Conservation (phyloP, 164 flowering plant species). For the Berberis vulgaris region DNA sequence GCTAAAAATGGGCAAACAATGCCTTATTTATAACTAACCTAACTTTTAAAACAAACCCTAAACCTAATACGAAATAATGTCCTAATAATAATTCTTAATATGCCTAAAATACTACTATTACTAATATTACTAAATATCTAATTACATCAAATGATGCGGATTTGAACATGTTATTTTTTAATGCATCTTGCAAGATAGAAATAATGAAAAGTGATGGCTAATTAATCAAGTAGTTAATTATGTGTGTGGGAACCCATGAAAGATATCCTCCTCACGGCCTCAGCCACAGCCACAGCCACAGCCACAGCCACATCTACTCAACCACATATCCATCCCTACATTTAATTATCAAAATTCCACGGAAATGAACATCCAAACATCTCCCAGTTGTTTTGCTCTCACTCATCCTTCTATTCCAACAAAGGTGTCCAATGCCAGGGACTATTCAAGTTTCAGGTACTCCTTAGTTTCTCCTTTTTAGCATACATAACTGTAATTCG, state of each 20-base stretch:
- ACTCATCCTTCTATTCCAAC: not conserved
- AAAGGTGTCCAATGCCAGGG: conserved; percentile 62
- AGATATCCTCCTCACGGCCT: not conserved
- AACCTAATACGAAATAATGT: no score
- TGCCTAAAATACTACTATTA: no score
- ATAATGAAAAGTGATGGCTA: no score
- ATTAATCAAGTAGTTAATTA: not conserved
- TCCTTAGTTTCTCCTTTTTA: not conserved
- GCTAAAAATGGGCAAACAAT: no score
- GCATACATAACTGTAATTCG: not conserved
- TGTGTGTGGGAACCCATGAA: not conserved
- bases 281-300: not conserved
- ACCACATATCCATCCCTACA: conserved; percentile 1
- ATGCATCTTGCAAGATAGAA: no score
- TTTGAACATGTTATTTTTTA: no score
- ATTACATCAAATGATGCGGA: no score
- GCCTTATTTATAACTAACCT: no score
- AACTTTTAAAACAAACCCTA: no score
- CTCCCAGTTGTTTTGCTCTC: not conserved
- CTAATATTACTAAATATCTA: no score
- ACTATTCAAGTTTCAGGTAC: conserved; percentile 81
- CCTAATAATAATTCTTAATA: no score
- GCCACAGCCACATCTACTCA: conserved; percentile 6
- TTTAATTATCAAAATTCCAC: not conserved
- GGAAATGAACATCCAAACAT: not conserved